Percentiles rank a stretch among this genome's conserved stretches.
Evolutionary conservation across 2,329 filamentous ascomycete species (phyloP).

Genomic region (Stemphylium beticola): DNA sequence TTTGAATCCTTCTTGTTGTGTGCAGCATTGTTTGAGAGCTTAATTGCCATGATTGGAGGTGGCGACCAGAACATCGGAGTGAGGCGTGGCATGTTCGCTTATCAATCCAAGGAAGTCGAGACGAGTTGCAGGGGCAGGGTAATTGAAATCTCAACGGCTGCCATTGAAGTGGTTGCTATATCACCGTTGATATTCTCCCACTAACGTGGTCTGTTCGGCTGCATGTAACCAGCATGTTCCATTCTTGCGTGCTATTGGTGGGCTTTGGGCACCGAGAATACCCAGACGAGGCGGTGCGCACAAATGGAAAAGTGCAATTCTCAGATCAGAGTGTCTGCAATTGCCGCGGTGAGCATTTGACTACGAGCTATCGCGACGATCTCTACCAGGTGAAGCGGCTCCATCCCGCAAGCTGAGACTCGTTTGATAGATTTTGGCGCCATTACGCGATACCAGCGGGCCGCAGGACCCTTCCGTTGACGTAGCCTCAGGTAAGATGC

Average conservation of each 20-base stretch:
- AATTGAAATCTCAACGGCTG: neutral
- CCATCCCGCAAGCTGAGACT: neutral
- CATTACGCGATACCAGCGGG: neutral
- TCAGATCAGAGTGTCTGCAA: neutral
- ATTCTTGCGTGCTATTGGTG: no score
- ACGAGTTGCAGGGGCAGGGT: neutral
- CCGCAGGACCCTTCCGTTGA: neutral
- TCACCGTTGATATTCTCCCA: neutral
- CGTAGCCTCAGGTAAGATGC: neutral
- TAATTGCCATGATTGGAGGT: neutral
- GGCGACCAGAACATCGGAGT: neutral
- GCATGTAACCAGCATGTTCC: no score
- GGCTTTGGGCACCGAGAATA: no score
- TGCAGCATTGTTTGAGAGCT: neutral
- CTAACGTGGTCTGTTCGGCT: no score
- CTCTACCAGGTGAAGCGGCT: constrained; percentile 1
- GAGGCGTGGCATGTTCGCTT: neutral
- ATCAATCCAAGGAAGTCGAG: neutral
- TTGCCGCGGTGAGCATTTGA: neutral
- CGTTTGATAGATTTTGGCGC: neutral
- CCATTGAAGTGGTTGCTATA: neutral
- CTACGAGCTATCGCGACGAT: neutral
- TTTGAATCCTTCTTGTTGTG: neutral
- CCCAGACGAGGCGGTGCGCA: no score
- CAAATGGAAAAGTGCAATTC: no score